Percentiles rank a stretch among this genome's conserved stretches.
Conservation (phyloP, 2,329 filamentous ascomycete genomes). For the Thelonectria blattea region DNA sequence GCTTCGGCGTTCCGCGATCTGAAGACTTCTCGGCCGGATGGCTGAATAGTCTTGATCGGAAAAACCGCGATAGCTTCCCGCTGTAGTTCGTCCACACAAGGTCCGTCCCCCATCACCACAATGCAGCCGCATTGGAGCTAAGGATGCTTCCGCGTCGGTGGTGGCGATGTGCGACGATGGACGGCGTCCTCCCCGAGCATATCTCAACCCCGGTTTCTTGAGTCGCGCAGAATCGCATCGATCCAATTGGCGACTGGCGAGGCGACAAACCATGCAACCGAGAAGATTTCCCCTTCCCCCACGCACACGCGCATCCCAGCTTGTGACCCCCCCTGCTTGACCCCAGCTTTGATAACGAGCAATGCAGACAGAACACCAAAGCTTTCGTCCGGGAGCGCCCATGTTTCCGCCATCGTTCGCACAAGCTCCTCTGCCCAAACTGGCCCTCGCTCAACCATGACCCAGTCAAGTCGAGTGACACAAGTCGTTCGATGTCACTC, state of each 20-base stretch:
- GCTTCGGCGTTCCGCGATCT: neutral
- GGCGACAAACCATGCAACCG: slow-evolving; percentile 2
- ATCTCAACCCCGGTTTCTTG: slow-evolving; percentile 5
- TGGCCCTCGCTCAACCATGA: neutral
- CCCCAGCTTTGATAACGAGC: slow-evolving; percentile 30
- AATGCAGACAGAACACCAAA: slow-evolving; percentile 10
- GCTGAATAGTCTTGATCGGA: neutral
- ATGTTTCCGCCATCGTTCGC: neutral
- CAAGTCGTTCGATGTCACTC: slow-evolving; percentile 20
- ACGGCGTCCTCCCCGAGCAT: slow-evolving; percentile 15
- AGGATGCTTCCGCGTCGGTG: slow-evolving; percentile 11
- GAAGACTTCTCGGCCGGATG: slow-evolving; percentile 5
- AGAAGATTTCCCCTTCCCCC: slow-evolving; percentile 25
- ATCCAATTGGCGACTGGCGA: slow-evolving; percentile 14
- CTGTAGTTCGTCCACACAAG: slow-evolving; percentile 1
- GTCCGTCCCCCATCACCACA: neutral
- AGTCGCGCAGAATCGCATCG: neutral
- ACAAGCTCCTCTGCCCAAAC: neutral
- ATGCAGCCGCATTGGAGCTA: slow-evolving; percentile 2
- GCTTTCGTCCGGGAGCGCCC: slow-evolving; percentile 12
- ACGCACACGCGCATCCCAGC: slow-evolving; percentile 21
- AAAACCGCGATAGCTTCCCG: neutral
- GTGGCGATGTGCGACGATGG: slow-evolving; percentile 19
- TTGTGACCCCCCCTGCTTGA: slow-evolving; percentile 15
- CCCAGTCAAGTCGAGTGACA: neutral